phyloP scores from a whole-genome alignment of 2,329 filamentous ascomycete species.

The Pleoardoris graminearum region DNA sequence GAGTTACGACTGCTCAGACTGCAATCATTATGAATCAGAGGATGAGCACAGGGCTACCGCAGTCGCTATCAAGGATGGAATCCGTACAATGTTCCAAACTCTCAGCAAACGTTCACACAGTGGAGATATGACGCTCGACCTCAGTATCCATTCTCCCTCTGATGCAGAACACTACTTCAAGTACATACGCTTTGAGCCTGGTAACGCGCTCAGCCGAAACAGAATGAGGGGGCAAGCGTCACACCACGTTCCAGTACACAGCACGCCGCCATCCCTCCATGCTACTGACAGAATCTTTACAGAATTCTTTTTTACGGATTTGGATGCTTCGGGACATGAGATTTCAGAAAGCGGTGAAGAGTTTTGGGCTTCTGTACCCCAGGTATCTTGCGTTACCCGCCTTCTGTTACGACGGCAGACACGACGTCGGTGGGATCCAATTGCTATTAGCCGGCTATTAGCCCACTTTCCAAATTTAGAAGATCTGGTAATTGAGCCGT shows the following conservation, averaged over 20 bases:
- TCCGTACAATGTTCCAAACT: slow-evolving; percentile 4
- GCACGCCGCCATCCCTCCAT: too few species aligned
- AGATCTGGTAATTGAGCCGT: slow-evolving; percentile 11
- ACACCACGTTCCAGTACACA: slow-evolving; percentile 2
- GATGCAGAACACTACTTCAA: slow-evolving; percentile 13
- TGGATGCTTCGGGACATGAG: too few species aligned
- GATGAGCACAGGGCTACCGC: neutral
- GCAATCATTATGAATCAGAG: slow-evolving; percentile 1
- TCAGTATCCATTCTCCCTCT: slow-evolving; percentile 12
- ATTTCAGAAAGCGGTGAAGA: too few species aligned
- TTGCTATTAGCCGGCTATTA: slow-evolving; percentile 3
- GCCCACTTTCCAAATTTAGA: slow-evolving; percentile 11
- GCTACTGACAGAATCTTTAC: too few species aligned
- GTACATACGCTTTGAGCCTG: slow-evolving; percentile 12
- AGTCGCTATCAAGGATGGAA: slow-evolving; percentile 5
- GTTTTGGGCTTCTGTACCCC: too few species aligned
- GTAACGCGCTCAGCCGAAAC: slow-evolving; percentile 3
- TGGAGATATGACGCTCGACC: slow-evolving; percentile 12
- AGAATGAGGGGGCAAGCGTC: neutral
- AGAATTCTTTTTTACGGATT: too few species aligned
- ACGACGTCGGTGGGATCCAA: slow-evolving; percentile 11
- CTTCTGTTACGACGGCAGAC: slow-evolving; percentile 14
- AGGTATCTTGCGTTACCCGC: slow-evolving; percentile 7
- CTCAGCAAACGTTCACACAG: slow-evolving; percentile 9
- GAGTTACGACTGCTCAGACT: slow-evolving; percentile 10